These are phyloP conservation scores for Puccinia hordei DNA, from an alignment of 1,284 basidiomycete genomes.

Conservation along the genomic window DNA sequence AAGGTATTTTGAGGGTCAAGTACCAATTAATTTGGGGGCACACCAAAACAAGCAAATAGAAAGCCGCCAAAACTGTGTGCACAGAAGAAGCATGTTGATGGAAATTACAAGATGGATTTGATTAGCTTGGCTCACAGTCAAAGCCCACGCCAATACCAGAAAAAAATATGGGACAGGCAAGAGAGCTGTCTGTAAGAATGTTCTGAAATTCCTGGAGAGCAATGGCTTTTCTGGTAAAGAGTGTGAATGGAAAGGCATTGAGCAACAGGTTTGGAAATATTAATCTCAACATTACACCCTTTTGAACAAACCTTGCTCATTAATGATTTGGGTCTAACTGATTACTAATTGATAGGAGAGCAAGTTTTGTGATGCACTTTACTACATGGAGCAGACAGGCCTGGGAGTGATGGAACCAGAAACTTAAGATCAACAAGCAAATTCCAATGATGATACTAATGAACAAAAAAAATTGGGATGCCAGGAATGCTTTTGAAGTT, in stretches of 20 bases:
- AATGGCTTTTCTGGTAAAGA: not conserved
- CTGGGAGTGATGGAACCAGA: not conserved
- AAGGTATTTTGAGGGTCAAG: not conserved
- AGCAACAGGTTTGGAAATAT: not conserved
- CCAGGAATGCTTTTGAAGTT: too few species aligned
- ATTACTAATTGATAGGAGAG: not conserved
- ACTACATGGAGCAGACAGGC: not conserved
- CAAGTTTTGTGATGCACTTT: not conserved
- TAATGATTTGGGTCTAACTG: not conserved
- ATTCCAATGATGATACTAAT: too few species aligned
- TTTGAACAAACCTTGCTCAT: not conserved
- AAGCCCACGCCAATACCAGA: not conserved
- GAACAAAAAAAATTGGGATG: too few species aligned
- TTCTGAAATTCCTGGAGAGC: not conserved
- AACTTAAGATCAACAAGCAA: too few species aligned
- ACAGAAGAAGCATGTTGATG: not conserved
- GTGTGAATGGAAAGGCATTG: constrained; percentile 7
- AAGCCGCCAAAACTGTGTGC: not conserved
- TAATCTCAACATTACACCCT: not conserved
- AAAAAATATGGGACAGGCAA: not conserved
- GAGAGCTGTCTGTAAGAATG: not conserved
- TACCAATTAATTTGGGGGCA: too few species aligned
- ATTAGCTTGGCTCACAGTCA: not conserved
- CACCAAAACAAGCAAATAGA: too few species aligned
- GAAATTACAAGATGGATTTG: not conserved